Evolutionary conservation across 1,284 basidiomycete genomes (phyloP), one percentile per base, ranked within the genome.

Genomic region (Tilletia caries): DNA sequence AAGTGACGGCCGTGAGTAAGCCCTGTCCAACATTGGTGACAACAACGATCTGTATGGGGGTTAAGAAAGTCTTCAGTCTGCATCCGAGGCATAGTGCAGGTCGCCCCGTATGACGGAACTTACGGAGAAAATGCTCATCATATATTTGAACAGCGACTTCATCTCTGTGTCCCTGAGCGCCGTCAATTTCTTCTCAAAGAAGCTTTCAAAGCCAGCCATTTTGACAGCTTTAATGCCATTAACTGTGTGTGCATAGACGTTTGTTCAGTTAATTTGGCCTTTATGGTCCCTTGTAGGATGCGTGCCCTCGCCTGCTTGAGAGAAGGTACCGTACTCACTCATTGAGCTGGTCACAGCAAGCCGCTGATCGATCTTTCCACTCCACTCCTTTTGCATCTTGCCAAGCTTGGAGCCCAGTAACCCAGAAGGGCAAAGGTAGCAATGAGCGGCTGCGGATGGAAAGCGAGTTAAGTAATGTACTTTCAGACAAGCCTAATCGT

Each of bases 191-290:
- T 20, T 12, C 20, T 70, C 66, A 5, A 81, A 46, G 41, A 77
- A 50, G n/a, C 73, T 66, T 52, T 82, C 79, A 64, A 79, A 82
- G 13, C 77, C 80, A 12, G 76, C 72, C 37, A 77, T 69, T 62
- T 82, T 82, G 68, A 79, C 72, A 12, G 78, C 79, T 43, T 77
- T 78, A 64, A 80, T 79, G 64, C 79, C 76, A 23, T 68, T 66
- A 6, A 75, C 64, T 34, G 74, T 1, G 37, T 10, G 15, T 6
- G 15, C 37, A 41, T 6, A n/a, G n/a, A n/a, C n/a, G n/a, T n/a
- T n/a, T n/a, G n/a, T n/a, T n/a, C n/a, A n/a, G n/a, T n/a, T n/a
- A n/a, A n/a, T n/a, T n/a, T n/a, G n/a, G n/a, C n/a, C n/a, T n/a
- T n/a, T 41, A 41, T 41, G 37, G 15, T 41, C 37, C 8, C 15